Conservation (phyloP, 2,329 filamentous ascomycete genomes). For the Colletotrichum plurivorum region DNA sequence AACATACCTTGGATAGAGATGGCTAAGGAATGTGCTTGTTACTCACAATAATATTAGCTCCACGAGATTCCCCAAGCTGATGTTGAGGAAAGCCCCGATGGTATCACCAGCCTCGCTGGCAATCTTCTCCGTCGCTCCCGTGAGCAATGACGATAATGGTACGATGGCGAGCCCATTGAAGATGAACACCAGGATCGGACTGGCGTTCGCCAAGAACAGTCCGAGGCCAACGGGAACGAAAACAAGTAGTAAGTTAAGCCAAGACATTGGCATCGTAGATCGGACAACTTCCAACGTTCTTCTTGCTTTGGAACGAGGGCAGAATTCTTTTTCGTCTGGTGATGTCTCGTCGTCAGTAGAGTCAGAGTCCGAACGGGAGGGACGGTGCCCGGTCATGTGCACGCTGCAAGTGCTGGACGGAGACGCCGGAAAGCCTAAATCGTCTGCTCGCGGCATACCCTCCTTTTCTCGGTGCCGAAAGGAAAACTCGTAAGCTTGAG, state of each 20-base stretch:
- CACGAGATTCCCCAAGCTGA: slow-evolving; percentile 74
- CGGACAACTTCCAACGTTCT: neutral
- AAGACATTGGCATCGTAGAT: slow-evolving; percentile 53
- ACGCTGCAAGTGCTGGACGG: neutral
- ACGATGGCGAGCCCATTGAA: slow-evolving; percentile 74
- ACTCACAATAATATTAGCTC: slow-evolving; percentile 72
- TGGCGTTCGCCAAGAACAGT: slow-evolving; percentile 57
- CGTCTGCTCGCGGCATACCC: neutral
- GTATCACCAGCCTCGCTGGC: slow-evolving; percentile 70
- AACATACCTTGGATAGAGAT: neutral
- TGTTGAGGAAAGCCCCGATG: slow-evolving; percentile 71
- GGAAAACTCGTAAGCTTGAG: too few relatives aligned
- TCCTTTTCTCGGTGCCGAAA: neutral
- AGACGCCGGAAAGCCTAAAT: slow-evolving; percentile 19
- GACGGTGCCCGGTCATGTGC: neutral
- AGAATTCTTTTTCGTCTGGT: neutral
- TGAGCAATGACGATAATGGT: slow-evolving; percentile 69
- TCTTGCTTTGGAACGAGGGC: neutral
- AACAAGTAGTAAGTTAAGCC: slow-evolving; percentile 76
- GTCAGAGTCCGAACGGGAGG: neutral
- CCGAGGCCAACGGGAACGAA: slow-evolving; percentile 80
- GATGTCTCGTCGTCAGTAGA: neutral
- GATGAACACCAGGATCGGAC: slow-evolving; percentile 64
- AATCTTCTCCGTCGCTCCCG: slow-evolving; percentile 72
- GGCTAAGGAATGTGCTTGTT: slow-evolving; percentile 18